phyloP scores from a whole-genome alignment of 768 basidiomycete species.

The Termitomyces sp. region DNA sequence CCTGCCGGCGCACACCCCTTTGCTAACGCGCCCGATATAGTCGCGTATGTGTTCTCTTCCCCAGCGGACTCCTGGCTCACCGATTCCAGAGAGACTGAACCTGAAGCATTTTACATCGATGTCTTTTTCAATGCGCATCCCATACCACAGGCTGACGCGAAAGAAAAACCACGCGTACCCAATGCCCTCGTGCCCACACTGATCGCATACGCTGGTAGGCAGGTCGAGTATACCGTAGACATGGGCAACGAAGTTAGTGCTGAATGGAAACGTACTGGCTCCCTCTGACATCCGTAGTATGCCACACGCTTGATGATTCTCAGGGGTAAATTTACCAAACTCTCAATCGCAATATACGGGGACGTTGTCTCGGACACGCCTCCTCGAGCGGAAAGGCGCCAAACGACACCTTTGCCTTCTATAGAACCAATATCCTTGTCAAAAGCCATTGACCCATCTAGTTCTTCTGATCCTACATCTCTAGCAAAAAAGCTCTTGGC shows the following conservation, averaged over 20 bases:
- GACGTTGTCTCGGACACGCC: conserved; percentile 46
- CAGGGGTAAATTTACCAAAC: conserved; percentile 62
- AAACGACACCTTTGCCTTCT: conserved; percentile 33
- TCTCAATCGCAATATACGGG: conserved; percentile 63
- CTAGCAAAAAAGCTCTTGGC: conserved; percentile 59
- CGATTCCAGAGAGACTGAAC: conserved; percentile 55
- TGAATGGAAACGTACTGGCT: not conserved
- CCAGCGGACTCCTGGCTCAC: conserved; percentile 1
- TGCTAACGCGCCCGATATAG: conserved; percentile 47
- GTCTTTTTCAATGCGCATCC: conserved; percentile 72
- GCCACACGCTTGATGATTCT: conserved; percentile 78
- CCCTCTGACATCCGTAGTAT: conserved; percentile 34
- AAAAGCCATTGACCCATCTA: conserved; percentile 54
- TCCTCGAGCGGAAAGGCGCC: conserved; percentile 31
- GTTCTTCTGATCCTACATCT: conserved; percentile 50
- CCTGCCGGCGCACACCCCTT: conserved; percentile 66
- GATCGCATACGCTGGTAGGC: conserved; percentile 67
- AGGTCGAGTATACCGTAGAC: conserved; percentile 60
- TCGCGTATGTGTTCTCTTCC: conserved; percentile 43
- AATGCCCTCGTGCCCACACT: conserved; percentile 72
- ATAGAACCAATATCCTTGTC: conserved; percentile 37
- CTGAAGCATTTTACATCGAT: conserved; percentile 68
- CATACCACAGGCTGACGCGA: conserved; percentile 34
- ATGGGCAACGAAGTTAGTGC: conserved; percentile 62
- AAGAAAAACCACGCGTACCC: conserved; percentile 57